Conservation (phyloP, 768 basidiomycete species). For the Hericium rajendrae region DNA sequence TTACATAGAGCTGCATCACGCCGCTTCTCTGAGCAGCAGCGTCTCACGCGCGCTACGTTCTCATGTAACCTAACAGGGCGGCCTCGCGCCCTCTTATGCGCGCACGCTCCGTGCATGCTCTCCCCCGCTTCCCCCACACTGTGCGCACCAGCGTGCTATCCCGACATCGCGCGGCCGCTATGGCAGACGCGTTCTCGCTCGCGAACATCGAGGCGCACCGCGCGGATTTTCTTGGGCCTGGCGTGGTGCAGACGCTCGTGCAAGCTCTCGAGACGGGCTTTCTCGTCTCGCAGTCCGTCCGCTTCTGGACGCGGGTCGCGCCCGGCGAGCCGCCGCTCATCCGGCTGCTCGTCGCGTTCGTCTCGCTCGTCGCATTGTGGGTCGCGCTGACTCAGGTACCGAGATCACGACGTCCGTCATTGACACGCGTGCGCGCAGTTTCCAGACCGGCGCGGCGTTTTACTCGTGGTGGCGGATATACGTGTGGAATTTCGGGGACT, state of each 20-base stretch:
- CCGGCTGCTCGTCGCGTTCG: conserved; percentile 15
- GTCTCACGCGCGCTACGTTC: background rate
- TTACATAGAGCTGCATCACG: too few species aligned
- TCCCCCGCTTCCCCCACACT: too few species aligned
- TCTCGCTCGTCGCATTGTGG: conserved; percentile 16
- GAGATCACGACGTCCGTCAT: too few species aligned
- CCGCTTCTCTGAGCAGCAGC: too few species aligned
- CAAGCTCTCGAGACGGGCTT: conserved; percentile 18
- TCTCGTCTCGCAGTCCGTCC: conserved; percentile 15
- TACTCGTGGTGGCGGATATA: conserved; percentile 16
- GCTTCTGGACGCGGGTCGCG: conserved; percentile 16
- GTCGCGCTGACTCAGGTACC: background rate
- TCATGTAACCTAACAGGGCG: background rate
- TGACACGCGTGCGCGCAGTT: background rate
- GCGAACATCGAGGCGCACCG: conserved; percentile 11
- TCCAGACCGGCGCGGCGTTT: conserved; percentile 16
- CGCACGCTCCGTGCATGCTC: too few species aligned
- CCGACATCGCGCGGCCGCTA: too few species aligned
- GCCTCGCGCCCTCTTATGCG: background rate
- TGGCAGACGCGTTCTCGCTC: background rate
- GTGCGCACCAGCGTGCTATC: too few species aligned
- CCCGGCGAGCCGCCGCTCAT: conserved; percentile 9
- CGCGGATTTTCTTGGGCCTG: conserved; percentile 17
- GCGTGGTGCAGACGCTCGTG: conserved; percentile 11
- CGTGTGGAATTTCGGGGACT: conserved; percentile 18